phyloP scores from a whole-genome alignment of 106 monocot genomes.

The Apostasia ramifera region DNA sequence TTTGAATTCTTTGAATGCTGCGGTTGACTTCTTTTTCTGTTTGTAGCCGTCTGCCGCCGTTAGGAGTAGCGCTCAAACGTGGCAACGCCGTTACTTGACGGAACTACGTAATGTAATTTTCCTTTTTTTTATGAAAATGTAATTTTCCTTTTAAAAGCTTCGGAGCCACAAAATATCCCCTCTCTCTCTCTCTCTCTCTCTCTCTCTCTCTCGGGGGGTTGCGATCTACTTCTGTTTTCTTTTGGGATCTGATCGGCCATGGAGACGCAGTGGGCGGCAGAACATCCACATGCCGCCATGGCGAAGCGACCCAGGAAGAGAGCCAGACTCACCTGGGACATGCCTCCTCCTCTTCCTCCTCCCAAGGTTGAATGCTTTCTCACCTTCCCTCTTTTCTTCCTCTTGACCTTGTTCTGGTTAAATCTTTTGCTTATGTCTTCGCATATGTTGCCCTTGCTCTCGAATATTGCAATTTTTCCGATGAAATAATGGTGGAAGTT shows the following conservation, averaged over 20 bases:
- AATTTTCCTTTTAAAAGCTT: no score
- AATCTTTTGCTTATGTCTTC: neutral
- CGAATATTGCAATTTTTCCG: neutral
- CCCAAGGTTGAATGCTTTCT: slow-evolving; percentile 25
- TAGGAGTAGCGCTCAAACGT: no score
- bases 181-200: neutral
- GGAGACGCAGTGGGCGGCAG: slow-evolving; percentile 74
- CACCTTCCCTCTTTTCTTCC: neutral
- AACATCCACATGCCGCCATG: slow-evolving; percentile 44
- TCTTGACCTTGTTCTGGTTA: slow-evolving; percentile 2
- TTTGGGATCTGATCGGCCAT: slow-evolving; percentile 13
- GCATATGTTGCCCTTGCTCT: neutral
- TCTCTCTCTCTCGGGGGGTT: neutral
- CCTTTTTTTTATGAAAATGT: no score
- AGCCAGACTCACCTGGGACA: slow-evolving; percentile 64
- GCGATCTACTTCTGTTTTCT: neutral
- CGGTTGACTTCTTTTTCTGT: no score
- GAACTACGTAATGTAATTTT: no score
- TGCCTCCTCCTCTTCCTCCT: slow-evolving; percentile 42
- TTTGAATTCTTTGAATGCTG: no score
- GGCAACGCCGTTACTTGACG: no score
- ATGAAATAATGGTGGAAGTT: neutral
- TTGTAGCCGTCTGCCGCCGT: no score
- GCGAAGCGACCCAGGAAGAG: slow-evolving; percentile 73
- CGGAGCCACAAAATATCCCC: neutral